phyloP scores from a whole-genome alignment of 305 asterid species.

The Stenogyne calaminthoides region DNA sequence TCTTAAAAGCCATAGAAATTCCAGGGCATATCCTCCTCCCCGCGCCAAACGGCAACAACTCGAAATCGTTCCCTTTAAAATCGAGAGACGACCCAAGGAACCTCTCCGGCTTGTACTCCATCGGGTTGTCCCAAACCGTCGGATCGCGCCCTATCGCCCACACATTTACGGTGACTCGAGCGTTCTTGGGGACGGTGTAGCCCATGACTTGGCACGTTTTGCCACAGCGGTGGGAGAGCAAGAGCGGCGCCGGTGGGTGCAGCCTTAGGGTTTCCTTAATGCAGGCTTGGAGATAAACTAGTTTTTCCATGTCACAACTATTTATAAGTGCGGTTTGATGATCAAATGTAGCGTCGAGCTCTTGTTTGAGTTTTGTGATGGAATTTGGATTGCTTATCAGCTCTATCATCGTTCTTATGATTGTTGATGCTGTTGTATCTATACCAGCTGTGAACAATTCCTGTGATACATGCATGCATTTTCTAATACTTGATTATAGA shows the following conservation, averaged over 20 bases:
- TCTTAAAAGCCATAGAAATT: constrained; percentile 28
- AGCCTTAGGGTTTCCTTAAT: constrained; percentile 49
- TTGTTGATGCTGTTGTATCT: constrained; percentile 46
- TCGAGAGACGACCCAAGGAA: constrained; percentile 37
- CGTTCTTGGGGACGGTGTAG: constrained; percentile 40
- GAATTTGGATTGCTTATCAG: constrained; percentile 29
- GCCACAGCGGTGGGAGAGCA: constrained; percentile 36
- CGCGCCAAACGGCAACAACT: constrained; percentile 44
- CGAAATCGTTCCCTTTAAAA: constrained; percentile 49
- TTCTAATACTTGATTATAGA: too few relatives aligned
- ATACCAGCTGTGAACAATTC: constrained; percentile 42
- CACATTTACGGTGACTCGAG: constrained; percentile 37
- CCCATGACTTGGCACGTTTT: constrained; percentile 39
- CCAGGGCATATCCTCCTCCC: constrained; percentile 53
- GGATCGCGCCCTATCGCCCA: constrained; percentile 52
- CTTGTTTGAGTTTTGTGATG: constrained; percentile 34
- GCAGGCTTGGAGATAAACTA: constrained; percentile 43
- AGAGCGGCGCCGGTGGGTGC: constrained; percentile 51
- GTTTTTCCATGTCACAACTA: not conserved
- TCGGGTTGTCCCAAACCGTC: constrained; percentile 42
- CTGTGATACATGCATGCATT: constrained; percentile 5
- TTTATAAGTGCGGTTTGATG: too few relatives aligned
- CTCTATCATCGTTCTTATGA: constrained; percentile 42
- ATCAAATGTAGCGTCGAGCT: constrained; percentile 23
- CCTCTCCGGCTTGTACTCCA: constrained; percentile 41